Evolutionary conservation across 768 basidiomycete genomes (phyloP).

Genomic region (Boletus subcaerulescens): DNA sequence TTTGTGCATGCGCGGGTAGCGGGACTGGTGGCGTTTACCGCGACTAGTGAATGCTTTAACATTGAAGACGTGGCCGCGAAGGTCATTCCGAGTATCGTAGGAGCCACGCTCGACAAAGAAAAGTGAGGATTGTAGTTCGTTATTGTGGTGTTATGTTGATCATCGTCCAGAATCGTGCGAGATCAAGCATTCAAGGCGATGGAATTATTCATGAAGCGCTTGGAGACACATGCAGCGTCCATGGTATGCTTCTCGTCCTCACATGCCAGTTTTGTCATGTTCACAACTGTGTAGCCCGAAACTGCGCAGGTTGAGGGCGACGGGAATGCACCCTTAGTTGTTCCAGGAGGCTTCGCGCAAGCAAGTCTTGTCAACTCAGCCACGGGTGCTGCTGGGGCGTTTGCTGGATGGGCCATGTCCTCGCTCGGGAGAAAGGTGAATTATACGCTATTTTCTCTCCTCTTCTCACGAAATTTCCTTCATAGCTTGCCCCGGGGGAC

Average conservation of each 20-base stretch:
- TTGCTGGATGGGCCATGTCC: slow-evolving; percentile 96
- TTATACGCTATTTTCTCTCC: background rate
- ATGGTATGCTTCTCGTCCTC: slow-evolving; percentile 57
- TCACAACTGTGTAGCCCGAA: slow-evolving; percentile 46
- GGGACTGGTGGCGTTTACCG: slow-evolving; percentile 94
- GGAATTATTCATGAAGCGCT: slow-evolving; percentile 78
- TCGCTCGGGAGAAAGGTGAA: slow-evolving; percentile 79
- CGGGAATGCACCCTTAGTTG: slow-evolving; percentile 21
- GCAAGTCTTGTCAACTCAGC: slow-evolving; percentile 72
- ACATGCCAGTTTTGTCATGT: background rate
- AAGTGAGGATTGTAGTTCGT: slow-evolving; percentile 53
- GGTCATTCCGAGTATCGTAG: slow-evolving; percentile 83
- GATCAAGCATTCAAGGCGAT: slow-evolving; percentile 96
- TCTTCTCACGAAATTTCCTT: background rate
- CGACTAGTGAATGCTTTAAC: slow-evolving; percentile 87
- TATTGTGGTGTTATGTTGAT: background rate
- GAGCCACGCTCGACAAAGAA: slow-evolving; percentile 84
- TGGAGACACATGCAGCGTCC: slow-evolving; percentile 73
- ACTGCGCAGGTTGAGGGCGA: slow-evolving; percentile 44
- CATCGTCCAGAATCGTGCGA: slow-evolving; percentile 66
- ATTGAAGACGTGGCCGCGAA: slow-evolving; percentile 84
- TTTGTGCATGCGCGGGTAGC: slow-evolving; percentile 95
- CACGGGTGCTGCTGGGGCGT: slow-evolving; percentile 84
- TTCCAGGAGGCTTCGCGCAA: slow-evolving; percentile 30
- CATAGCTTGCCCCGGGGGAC: slow-evolving; percentile 68